Evolutionary conservation across 2,329 filamentous ascomycete species (phyloP).

Genomic region (Sarocladium brachiariae): DNA sequence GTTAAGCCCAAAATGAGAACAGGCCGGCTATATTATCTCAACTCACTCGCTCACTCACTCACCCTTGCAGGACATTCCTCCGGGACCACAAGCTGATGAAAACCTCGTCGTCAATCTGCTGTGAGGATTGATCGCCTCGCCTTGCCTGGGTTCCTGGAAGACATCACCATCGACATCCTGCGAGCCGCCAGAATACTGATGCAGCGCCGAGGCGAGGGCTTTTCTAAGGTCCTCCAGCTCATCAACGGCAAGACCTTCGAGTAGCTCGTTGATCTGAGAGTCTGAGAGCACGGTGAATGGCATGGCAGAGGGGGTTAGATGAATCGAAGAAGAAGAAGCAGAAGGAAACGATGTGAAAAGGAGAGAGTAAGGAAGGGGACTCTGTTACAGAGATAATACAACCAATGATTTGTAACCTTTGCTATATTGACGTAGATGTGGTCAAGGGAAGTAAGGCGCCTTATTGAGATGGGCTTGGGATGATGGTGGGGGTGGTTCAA

Average conservation of each 20-base stretch:
- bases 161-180: constrained; percentile 34
- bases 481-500: no score
- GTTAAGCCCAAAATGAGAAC: no score
- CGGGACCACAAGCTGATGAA: constrained; percentile 62
- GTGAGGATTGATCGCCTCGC: constrained; percentile 37
- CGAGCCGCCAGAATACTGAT: constrained; percentile 54
- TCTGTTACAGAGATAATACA: no score
- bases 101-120: constrained; percentile 59
- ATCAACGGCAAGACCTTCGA: constrained; percentile 44
- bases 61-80: constrained; percentile 64
- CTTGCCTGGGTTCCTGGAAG: constrained; percentile 50
- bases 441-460: no score
- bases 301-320: no score
- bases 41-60: constrained; percentile 13
- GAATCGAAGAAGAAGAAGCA: no score
- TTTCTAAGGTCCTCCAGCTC: constrained; percentile 48
- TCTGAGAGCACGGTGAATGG: constrained; percentile 53
- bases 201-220: constrained; percentile 43
- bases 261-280: constrained; percentile 44
- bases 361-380: no score
- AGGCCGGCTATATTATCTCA: no score
- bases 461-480: no score
- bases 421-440: no score
- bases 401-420: no score
- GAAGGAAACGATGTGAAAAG: no score